Base-by-base conservation (phyloP, 2,329 filamentous ascomycete genomes). In the Aspergillus brunneoviolaceus region DNA sequence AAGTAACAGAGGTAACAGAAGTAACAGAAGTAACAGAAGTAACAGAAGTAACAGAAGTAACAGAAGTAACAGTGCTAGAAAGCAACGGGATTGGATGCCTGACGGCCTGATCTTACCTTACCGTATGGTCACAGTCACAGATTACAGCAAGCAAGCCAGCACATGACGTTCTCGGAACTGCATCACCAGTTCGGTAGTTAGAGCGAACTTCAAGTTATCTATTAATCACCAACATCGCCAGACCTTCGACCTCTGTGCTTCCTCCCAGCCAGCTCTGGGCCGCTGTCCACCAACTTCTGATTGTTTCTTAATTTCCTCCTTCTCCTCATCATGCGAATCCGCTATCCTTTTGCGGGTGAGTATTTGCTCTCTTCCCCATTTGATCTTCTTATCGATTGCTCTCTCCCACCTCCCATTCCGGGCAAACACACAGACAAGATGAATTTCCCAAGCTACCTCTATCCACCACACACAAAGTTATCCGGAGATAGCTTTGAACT, bases 301-400 rank as follows among this genome's bases (percentile, higher is more conserved):
- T 16, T 16, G 33, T 16, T 45, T n/a, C 49, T 61, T 56, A 58
- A 63, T 59, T 57, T 60, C 61, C 58, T 64, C 59, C 63, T 35
- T 55, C 51, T 21, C 50, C 52, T 47, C 66, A 76, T 65, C 25
- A 95, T 96, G 89, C 90, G 91, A 77, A 91, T 97, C 80, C 87
- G 93, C 72, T 85, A 92, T 70, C 89, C 90, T 58, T 96, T 96
- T 74, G 92, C 92, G 80, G 91, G 93, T 95, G 81, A 72, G 86
- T 80, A 63, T 49, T 51, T 56, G 33, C 51, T 29, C 47, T 49
- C 19, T 52, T 11, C 47, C 21, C 51, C 48, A 29, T 35, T 23
- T 3, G 1, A 35, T 49, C 29, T 16, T 57, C 52, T 53, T 33
- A 19, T 59, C 61, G 48, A 42, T 35, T 55, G 31, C 16, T 29